These are phyloP conservation scores for Tetrapyrgos nigripes DNA, from an alignment of 1,284 basidiomycete genomes.

Conservation along the genomic window DNA sequence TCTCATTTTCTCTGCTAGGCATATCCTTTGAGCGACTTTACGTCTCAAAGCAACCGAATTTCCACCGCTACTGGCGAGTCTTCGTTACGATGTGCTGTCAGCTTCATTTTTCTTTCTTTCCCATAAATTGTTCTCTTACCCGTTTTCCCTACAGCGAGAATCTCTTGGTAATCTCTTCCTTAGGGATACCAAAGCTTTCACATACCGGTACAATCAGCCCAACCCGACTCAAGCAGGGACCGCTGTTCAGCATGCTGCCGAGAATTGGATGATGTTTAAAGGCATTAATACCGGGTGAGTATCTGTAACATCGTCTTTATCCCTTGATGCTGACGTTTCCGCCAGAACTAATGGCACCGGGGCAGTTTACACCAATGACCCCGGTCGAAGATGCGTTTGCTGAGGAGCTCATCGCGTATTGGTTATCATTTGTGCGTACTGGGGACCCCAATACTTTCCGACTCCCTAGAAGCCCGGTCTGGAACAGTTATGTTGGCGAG, in stretches of 20 bases:
- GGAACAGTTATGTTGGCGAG: conserved; percentile 38
- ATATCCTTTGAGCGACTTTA: conserved; percentile 38
- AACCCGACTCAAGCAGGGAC: conserved; percentile 45
- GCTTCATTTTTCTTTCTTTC: conserved; percentile 20
- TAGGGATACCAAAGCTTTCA: conserved; percentile 21
- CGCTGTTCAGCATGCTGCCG: conserved; percentile 55
- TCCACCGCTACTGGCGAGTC: conserved; percentile 56
- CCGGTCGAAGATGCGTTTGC: conserved; percentile 53
- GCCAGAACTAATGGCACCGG: conserved; percentile 53
- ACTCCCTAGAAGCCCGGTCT: conserved; percentile 51
- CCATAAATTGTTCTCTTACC: background rate
- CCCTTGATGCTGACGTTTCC: background rate
- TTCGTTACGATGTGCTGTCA: conserved; percentile 56
- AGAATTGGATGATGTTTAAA: conserved; percentile 50
- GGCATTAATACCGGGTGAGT: conserved; percentile 62
- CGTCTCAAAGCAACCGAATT: conserved; percentile 43
- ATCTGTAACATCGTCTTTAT: background rate
- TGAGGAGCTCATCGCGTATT: conserved; percentile 62
- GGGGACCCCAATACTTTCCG: conserved; percentile 58
- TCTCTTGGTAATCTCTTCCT: conserved; percentile 51
- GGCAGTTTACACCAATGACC: conserved; percentile 44
- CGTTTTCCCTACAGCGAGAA: conserved; percentile 41
- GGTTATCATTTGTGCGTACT: conserved; percentile 63
- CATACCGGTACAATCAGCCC: conserved; percentile 50
- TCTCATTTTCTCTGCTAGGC: background rate